phyloP scores from a whole-genome alignment of 192 early-diverging fungal species.

The Linnemannia elongata region DNA sequence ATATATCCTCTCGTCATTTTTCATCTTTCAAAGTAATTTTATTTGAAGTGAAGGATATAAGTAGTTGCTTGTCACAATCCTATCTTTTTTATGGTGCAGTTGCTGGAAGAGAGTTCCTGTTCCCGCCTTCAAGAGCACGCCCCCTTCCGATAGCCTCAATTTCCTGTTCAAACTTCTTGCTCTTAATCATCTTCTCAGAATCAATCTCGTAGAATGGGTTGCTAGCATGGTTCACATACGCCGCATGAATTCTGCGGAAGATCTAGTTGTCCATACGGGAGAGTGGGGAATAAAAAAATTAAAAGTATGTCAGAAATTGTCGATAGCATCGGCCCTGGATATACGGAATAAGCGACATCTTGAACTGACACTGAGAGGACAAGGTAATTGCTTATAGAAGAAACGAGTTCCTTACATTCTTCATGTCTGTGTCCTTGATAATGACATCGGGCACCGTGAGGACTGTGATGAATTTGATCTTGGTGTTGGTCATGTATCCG shows the following conservation, averaged over 20 bases:
- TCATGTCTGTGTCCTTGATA: slow-evolving; percentile 87
- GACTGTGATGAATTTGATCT: slow-evolving; percentile 80
- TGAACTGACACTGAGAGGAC: background rate
- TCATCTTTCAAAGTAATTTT: background rate
- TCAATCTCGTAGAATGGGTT: slow-evolving; percentile 91
- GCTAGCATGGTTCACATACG: slow-evolving; percentile 82
- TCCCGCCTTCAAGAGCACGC: slow-evolving; percentile 47
- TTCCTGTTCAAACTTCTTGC: slow-evolving; percentile 65
- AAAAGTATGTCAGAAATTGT: background rate
- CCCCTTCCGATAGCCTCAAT: slow-evolving; percentile 70
- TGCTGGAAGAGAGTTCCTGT: slow-evolving; percentile 31
- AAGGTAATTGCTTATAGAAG: background rate
- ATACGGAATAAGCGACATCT: too few species aligned
- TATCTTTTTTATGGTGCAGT: background rate
- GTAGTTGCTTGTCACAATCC: background rate
- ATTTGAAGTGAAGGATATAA: background rate
- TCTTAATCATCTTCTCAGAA: slow-evolving; percentile 65
- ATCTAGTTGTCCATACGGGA: slow-evolving; percentile 59
- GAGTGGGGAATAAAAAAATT: background rate
- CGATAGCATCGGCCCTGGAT: too few species aligned
- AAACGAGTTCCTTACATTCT: slow-evolving; percentile 66
- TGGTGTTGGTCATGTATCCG: slow-evolving; percentile 92
- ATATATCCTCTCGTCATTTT: background rate
- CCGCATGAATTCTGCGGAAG: slow-evolving; percentile 86
- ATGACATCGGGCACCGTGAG: slow-evolving; percentile 77